Evolutionary conservation across 768 basidiomycete genomes (phyloP).

Genomic region (Neoboletus subvelutipes): DNA sequence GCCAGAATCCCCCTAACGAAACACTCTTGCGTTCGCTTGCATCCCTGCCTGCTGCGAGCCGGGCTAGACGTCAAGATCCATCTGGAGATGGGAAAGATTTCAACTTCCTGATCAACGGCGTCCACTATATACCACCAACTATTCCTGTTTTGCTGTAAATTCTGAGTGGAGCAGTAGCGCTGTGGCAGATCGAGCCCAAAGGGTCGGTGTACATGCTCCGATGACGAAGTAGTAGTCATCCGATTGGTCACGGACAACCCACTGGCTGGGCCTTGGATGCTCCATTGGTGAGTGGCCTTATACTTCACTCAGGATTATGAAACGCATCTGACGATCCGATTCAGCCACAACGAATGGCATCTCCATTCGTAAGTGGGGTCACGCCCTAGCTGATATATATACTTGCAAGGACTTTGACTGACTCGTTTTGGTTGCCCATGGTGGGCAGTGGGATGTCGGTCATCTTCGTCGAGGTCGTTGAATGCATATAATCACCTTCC

Average conservation of each 20-base stretch:
- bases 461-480: conserved; percentile 12
- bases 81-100: conserved; percentile 12
- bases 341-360: conserved; percentile 40
- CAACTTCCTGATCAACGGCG: conserved; percentile 14
- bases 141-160: conserved; percentile 19
- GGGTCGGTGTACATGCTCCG: conserved; percentile 19
- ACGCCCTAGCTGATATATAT: not conserved
- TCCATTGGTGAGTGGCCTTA: conserved; percentile 34
- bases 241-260: conserved; percentile 69
- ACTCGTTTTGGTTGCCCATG: not conserved
- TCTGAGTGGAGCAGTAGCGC: conserved; percentile 17
- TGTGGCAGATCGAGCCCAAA: conserved; percentile 10
- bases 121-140: conserved; percentile 15
- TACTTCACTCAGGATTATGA: not conserved
- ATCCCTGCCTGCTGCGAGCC: not conserved
- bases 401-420: conserved; percentile 11
- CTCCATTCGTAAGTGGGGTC: conserved; percentile 21
- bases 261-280: conserved; percentile 58
- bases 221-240: conserved; percentile 50
- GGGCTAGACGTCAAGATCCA: conserved; percentile 21
- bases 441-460: conserved; percentile 11
- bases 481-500: conserved; percentile 36
- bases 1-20: conserved; percentile 16
- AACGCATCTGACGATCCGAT: not conserved
- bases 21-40: conserved; percentile 14